Base-by-base conservation (phyloP, 768 basidiomycete species). In the Tulasnella sp. region DNA sequence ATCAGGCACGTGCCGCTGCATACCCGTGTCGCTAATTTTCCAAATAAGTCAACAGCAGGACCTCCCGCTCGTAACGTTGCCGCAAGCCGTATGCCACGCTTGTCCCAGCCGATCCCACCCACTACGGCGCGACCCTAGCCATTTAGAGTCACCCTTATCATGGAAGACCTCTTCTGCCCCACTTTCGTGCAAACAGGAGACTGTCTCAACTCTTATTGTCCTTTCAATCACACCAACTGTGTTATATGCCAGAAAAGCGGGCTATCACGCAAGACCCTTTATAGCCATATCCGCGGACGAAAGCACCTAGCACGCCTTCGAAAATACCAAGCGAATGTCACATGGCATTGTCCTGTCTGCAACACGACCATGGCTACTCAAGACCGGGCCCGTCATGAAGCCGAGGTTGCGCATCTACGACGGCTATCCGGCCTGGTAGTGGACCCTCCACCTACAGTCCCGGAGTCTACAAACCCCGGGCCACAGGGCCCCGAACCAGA, bases 171-270 rank as follows among this genome's bases (percentile, higher is more conserved):
- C 64, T 69, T 69, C 64, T 69, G 64, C 34, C 64, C 64, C 64
- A 37, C 34, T 31, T 69, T 69, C 34, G 64, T 69, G 6, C 64
- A 69, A 37, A 69, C 34, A 0, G 64, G 64, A 7, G 28, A 69
- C 64, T 69, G 64, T 37, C 64, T 31, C 64, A 69, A 69, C 18
- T 37, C 16, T 4, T 69, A 69, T 22, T 69, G 64, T 37, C 64
- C 64, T 16, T 69, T 69, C 64, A 69, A 69, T 37, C 64, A 69
- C 64, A 69, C 64, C 64, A 69, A 31, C 34, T 69, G 64, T 37
- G 31, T 69, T 7, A 31, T 69, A 18, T 69, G 64, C 31, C 64
- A 69, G 64, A 69, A 69, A 69, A 69, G 64, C 64, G 64, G 64
- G 28, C 64, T 69, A 24, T 37, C 64, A 31, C 64, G 64, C 0